phyloP scores from a whole-genome alignment of 1,139 yeast genomes.

The Wickerhamomyces sp. region DNA sequence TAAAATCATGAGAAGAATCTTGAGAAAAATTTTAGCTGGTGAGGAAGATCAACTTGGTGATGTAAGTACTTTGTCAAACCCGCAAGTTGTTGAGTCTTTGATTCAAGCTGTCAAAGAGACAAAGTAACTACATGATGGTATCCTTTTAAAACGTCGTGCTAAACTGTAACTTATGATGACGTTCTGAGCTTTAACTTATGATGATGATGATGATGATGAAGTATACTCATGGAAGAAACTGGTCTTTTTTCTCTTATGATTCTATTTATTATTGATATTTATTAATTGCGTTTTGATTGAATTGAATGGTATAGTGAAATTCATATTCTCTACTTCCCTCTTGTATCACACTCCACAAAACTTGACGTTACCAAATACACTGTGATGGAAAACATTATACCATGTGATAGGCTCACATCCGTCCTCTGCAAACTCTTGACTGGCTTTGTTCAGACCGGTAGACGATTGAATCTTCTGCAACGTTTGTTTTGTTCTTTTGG shows the following conservation, averaged over 20 bases:
- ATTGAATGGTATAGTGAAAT: too few species aligned
- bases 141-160: too few species aligned
- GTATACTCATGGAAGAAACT: too few species aligned
- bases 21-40: constrained; percentile 72
- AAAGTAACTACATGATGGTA: background rate
- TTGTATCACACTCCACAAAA: constrained; percentile 34
- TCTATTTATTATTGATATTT: too few species aligned
- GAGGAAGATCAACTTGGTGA: constrained; percentile 79
- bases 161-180: too few species aligned
- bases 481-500: constrained; percentile 5
- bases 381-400: constrained; percentile 43
- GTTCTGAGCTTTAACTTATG: too few species aligned
- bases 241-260: too few species aligned
- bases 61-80: constrained; percentile 71
- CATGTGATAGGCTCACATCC: constrained; percentile 44
- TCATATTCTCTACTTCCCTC: too few species aligned
- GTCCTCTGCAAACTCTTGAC: background rate
- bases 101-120: constrained; percentile 49
- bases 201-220: too few species aligned
- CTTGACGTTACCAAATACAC: constrained; percentile 42
- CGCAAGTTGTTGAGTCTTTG: constrained; percentile 60
- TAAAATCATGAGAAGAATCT: constrained; percentile 78
- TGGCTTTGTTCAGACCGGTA: background rate
- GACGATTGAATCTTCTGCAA: constrained; percentile 1
- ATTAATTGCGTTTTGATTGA: too few species aligned